Evolutionary conservation across 78 protist species (phyloP), one percentile per base, ranked within the genome.

Genomic region (Dictyostelium intermedium): DNA sequence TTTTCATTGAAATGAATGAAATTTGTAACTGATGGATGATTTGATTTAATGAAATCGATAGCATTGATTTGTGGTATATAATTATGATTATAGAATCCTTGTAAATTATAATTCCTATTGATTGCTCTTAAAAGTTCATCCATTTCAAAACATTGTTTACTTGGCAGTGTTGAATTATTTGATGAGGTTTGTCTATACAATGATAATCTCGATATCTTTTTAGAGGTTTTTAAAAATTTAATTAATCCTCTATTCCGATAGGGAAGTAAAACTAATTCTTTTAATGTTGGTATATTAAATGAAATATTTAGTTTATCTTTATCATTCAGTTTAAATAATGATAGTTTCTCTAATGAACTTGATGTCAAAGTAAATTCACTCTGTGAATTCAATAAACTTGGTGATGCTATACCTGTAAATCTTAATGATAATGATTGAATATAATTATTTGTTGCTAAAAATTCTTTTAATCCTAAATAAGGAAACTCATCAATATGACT

Each of bases 401-500:
- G 77, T 13, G 41, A 30, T 70, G 77, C 77, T 10, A 70, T 30
- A 32, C 77, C 77, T 32, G 77, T 70, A 70, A 27, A 70, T 32
- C 77, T 70, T 13, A 70, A 30, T 70, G 77, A 70, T 32, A 70
- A 70, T n/a, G 32, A n/a, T 70, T 70, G 41, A 32, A 70, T 70
- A 14, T n/a, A 30, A 70, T 70, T 70, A 70, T 70, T 70, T 32
- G 35, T 70, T 10, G 11, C 3, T 70, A 70, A 30, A 70, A 70
- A 70, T 13, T 70, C 77, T 70, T 32, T 70, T 70, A 70, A 70
- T 32, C 43, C 41, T 30, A 70, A 70, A 30, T 70, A 70, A 14
- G 77, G 77, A 70, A 70, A 70, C 14, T 70, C 77, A 70, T 70
- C 77, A 32, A 70, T 32, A 70, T 70, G 77, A 70, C 77, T 70